phyloP scores from a whole-genome alignment of 441 rosid genomes.

The Macaranga tanarius region DNA sequence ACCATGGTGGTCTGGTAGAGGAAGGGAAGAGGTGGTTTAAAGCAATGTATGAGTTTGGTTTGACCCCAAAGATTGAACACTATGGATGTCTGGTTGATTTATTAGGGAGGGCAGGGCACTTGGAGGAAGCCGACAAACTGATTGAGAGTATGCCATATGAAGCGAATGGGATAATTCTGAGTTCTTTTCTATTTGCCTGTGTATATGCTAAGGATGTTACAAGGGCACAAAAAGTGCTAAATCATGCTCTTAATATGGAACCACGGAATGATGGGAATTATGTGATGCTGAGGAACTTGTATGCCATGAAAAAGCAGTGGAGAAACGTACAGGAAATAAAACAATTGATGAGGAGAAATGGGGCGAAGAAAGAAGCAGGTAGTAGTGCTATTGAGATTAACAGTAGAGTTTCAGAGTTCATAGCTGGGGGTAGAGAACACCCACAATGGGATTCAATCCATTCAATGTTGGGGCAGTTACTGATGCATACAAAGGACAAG shows the following conservation, averaged over 20 bases:
- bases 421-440: slow-evolving; percentile 56
- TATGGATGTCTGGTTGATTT: slow-evolving; percentile 78
- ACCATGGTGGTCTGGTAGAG: slow-evolving; percentile 64
- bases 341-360: slow-evolving; percentile 56
- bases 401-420: slow-evolving; percentile 49
- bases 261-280: slow-evolving; percentile 72
- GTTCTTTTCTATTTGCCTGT: slow-evolving; percentile 70
- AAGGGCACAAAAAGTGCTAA: slow-evolving; percentile 50
- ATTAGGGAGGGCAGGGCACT: slow-evolving; percentile 66
- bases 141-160: slow-evolving; percentile 60
- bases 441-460: slow-evolving; percentile 40
- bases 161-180: slow-evolving; percentile 71
- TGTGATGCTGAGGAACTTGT: slow-evolving; percentile 54
- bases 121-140: slow-evolving; percentile 56
- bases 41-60: slow-evolving; percentile 44
- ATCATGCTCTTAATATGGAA: slow-evolving; percentile 51
- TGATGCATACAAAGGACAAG: slow-evolving; percentile 45
- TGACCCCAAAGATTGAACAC: slow-evolving; percentile 65
- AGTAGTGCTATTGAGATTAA: slow-evolving; percentile 63
- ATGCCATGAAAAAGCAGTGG: slow-evolving; percentile 61
- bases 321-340: slow-evolving; percentile 50
- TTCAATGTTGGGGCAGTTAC: slow-evolving; percentile 27
- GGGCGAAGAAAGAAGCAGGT: slow-evolving; percentile 61
- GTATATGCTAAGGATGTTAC: slow-evolving; percentile 43
- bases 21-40: slow-evolving; percentile 50